These are phyloP conservation scores for Taphrina deformans DNA, from an alignment of 1,139 yeast genomes.

Conservation along the genomic window DNA sequence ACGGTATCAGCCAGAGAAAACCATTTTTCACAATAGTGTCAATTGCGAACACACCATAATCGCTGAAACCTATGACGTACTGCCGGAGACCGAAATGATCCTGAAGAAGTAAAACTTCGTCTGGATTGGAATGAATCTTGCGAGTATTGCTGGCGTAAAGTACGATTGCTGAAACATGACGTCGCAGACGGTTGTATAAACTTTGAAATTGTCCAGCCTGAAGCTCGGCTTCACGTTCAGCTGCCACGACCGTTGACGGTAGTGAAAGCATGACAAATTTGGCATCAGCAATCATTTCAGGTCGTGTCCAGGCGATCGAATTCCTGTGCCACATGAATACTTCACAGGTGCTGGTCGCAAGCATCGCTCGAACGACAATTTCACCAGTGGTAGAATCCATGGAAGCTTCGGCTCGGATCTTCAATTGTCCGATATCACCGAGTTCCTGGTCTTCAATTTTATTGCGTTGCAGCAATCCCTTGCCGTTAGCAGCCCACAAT, in stretches of 20 bases:
- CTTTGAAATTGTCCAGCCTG: not conserved
- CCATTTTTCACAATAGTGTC: slow-evolving; percentile 49
- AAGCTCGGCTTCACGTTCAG: not conserved
- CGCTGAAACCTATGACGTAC: slow-evolving; percentile 51
- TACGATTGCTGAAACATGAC: not conserved
- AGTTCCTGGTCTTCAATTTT: not conserved
- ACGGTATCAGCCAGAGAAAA: slow-evolving; percentile 49
- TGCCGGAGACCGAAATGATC: slow-evolving; percentile 56
- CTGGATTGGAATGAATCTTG: too few relatives aligned
- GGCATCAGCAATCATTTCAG: slow-evolving; percentile 52
- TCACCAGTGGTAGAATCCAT: not conserved
- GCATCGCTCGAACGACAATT: slow-evolving; percentile 13
- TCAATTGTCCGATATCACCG: not conserved
- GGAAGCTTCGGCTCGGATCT: slow-evolving; percentile 8
- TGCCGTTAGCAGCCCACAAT: not conserved
- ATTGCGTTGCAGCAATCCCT: not conserved
- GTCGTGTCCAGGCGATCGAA: slow-evolving; percentile 50
- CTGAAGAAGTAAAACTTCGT: too few relatives aligned
- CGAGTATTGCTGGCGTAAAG: too few relatives aligned
- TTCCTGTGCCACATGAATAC: slow-evolving; percentile 24
- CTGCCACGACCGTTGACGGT: not conserved
- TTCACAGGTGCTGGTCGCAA: slow-evolving; percentile 18
- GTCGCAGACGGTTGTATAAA: not conserved
- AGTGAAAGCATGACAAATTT: slow-evolving; percentile 46
- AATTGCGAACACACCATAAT: slow-evolving; percentile 50